Evolutionary conservation across 1,284 basidiomycete species (phyloP).

Genomic region (Calocybe gambosa): DNA sequence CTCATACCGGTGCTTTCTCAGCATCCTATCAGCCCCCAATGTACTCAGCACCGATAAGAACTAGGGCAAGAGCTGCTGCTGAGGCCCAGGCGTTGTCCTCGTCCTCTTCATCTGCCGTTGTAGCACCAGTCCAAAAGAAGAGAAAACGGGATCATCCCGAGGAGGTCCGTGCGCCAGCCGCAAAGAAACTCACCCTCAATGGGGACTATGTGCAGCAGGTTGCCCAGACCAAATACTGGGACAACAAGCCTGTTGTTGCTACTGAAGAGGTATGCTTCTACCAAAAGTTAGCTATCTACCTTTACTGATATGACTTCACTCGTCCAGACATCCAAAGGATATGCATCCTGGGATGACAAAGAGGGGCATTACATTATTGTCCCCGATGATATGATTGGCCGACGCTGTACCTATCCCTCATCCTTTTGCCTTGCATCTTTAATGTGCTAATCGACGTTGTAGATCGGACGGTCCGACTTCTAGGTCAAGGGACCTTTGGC

Average conservation of each 20-base stretch:
- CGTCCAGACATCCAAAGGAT: constrained; percentile 50
- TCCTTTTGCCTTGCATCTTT: constrained; percentile 9
- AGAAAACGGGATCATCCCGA: constrained; percentile 67
- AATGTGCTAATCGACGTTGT: constrained; percentile 20
- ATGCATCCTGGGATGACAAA: constrained; percentile 82
- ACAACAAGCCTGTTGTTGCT: constrained; percentile 51
- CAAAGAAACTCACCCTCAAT: constrained; percentile 51
- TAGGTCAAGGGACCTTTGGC: constrained; percentile 98
- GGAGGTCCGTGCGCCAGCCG: constrained; percentile 55
- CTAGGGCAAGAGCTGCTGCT: constrained; percentile 74
- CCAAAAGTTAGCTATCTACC: constrained; percentile 4
- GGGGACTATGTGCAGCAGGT: constrained; percentile 42
- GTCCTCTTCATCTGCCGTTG: constrained; percentile 54
- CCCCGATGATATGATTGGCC: constrained; percentile 81
- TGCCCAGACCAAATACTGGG: constrained; percentile 53
- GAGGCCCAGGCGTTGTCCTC: constrained; percentile 70
- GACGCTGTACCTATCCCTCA: constrained; percentile 58
- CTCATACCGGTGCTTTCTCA: constrained; percentile 61
- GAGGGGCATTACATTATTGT: constrained; percentile 94
- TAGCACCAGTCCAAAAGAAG: constrained; percentile 67
- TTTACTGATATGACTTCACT: constrained; percentile 21
- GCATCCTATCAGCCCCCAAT: constrained; percentile 71
- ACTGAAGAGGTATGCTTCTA: constrained; percentile 54
- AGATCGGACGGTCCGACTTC: constrained; percentile 87
- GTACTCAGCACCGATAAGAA: constrained; percentile 68